Conservation (phyloP, 495 filamentous ascomycete genomes). For the Aspergillus ostianus region DNA sequence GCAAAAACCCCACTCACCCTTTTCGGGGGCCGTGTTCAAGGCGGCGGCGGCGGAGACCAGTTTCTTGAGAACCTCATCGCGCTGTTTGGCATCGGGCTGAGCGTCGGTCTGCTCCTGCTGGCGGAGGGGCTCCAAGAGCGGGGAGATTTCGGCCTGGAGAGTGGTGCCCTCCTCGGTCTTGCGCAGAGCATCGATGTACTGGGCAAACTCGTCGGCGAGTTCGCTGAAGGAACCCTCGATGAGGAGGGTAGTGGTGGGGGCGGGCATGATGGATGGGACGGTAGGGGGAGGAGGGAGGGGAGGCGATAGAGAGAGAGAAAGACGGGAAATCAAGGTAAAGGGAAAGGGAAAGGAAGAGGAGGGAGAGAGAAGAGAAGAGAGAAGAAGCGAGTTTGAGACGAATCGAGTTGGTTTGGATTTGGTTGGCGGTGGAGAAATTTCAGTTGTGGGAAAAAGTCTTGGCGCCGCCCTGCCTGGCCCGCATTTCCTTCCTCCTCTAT, state of each 20-base stretch:
- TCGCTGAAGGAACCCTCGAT: slow-evolving; percentile 91
- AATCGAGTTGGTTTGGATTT: slow-evolving; percentile 16
- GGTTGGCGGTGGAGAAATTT: slow-evolving; percentile 50
- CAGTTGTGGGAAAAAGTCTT: slow-evolving; percentile 49
- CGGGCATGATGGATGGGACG: slow-evolving; percentile 44
- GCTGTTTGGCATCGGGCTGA: slow-evolving; percentile 55
- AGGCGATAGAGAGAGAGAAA: slow-evolving; percentile 22
- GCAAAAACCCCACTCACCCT: slow-evolving; percentile 49
- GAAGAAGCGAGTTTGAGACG: slow-evolving; percentile 17
- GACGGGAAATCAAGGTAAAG: slow-evolving; percentile 22
- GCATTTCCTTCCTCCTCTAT: background rate
- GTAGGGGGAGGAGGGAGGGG: slow-evolving; percentile 14
- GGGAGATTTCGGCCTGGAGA: slow-evolving; percentile 66
- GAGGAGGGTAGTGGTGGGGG: slow-evolving; percentile 63
- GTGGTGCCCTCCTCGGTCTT: slow-evolving; percentile 52
- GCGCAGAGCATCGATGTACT: slow-evolving; percentile 69
- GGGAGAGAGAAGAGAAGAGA: background rate
- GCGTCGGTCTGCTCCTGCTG: slow-evolving; percentile 47
- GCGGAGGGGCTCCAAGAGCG: slow-evolving; percentile 62
- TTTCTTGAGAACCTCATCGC: slow-evolving; percentile 85
- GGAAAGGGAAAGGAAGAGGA: slow-evolving; percentile 15
- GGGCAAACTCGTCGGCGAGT: slow-evolving; percentile 83
- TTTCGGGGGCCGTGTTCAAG: slow-evolving; percentile 84
- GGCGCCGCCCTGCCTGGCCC: slow-evolving; percentile 21
- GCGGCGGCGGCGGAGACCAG: slow-evolving; percentile 69